Evolutionary conservation across 257 asterid species (phyloP).

Genomic region (Solanum virginianum): DNA sequence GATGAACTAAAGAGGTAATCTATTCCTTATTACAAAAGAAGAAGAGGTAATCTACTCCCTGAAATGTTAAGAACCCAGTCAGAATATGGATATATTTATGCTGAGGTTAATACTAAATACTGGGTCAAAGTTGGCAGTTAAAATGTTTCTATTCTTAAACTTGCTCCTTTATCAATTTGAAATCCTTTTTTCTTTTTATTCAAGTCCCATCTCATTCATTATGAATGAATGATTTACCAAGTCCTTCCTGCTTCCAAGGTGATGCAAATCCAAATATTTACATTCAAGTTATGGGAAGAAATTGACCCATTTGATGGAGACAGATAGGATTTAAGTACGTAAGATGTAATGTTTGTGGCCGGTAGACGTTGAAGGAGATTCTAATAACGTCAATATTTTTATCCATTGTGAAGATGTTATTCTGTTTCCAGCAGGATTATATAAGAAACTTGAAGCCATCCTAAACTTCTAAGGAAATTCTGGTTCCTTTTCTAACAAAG

Average conservation of each 20-base stretch:
- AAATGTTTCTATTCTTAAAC: not conserved
- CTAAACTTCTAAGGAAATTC: not conserved
- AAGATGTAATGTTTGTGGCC: not conserved
- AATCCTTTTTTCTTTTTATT: not conserved
- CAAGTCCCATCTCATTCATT: not conserved
- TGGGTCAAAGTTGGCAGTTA: no score
- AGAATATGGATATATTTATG: no score
- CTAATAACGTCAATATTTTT: not conserved
- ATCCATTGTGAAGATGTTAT: not conserved
- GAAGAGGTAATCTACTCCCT: no score
- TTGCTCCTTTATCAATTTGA: not conserved
- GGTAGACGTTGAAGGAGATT: not conserved
- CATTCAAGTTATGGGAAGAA: not conserved
- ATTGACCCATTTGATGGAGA: not conserved
- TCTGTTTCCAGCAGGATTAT: not conserved
- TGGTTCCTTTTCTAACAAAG: not conserved
- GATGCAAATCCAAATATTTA: not conserved
- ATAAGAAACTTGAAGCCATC: not conserved
- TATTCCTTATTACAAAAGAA: no score
- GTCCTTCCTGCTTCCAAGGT: not conserved
- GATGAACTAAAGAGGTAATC: no score
- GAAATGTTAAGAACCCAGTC: no score
- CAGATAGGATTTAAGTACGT: not conserved
- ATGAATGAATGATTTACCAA: not conserved
- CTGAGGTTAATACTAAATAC: no score